phyloP scores from a whole-genome alignment of 2,329 filamentous ascomycete species.

The Talaromyces funiculosus region DNA sequence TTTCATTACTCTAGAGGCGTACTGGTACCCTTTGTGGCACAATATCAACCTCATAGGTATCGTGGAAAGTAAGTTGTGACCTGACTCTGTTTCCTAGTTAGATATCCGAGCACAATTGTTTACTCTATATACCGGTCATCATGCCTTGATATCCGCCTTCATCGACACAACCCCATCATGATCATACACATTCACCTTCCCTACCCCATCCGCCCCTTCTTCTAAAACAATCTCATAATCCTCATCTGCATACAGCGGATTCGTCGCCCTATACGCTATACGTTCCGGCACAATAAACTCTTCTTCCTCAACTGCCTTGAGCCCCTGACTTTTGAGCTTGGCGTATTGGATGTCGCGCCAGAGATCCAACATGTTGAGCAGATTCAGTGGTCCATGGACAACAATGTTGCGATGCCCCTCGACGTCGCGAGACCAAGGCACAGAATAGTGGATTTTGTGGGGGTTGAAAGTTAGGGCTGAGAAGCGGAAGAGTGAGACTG shows the following conservation, averaged over 20 bases:
- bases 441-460: conserved; percentile 85
- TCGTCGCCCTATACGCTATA: conserved; percentile 46
- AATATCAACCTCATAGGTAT: too few species aligned
- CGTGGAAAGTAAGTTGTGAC: too few species aligned
- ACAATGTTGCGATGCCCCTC: conserved; percentile 72
- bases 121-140: neutral
- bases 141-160: conserved; percentile 24
- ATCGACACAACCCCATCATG: conserved; percentile 29
- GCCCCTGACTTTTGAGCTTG: conserved; percentile 13
- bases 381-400: conserved; percentile 79
- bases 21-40: too few species aligned
- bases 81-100: neutral
- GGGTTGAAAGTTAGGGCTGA: conserved; percentile 89
- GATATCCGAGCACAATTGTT: neutral
- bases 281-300: conserved; percentile 32
- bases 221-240: conserved; percentile 42
- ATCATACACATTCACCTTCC: conserved; percentile 30
- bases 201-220: conserved; percentile 24
- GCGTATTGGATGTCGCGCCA: conserved; percentile 36
- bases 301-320: conserved; percentile 7
- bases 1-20: too few species aligned
- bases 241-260: conserved; percentile 47
- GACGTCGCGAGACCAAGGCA: conserved; percentile 58
- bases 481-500: conserved; percentile 77
- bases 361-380: conserved; percentile 65